Conservation (phyloP, 169 alveolate species). For the Plasmodium coatneyi region DNA sequence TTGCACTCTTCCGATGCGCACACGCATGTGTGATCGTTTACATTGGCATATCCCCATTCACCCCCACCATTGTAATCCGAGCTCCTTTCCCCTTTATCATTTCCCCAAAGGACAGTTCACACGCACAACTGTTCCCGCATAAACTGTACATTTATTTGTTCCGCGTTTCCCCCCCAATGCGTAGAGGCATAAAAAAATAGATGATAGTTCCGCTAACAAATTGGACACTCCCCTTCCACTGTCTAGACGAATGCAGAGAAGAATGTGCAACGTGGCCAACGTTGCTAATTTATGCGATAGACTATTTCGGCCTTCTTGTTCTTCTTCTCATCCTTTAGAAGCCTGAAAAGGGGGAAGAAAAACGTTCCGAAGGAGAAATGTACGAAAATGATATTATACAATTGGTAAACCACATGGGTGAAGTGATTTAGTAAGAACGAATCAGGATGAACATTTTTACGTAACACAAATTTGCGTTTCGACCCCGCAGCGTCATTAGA, state of each 20-base stretch:
- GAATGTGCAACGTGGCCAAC: background rate
- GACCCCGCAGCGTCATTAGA: background rate
- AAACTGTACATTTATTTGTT: background rate
- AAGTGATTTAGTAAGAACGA: background rate
- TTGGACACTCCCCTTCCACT: background rate
- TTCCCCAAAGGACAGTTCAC: background rate
- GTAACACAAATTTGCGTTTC: background rate
- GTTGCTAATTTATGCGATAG: slow-evolving; percentile 23
- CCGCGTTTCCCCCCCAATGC: background rate
- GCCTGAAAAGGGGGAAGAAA: slow-evolving; percentile 1
- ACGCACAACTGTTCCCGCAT: background rate
- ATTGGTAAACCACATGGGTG: background rate
- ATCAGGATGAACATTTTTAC: background rate
- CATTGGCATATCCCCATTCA: background rate
- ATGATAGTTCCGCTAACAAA: background rate
- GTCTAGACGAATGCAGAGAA: background rate
- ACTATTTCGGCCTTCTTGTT: slow-evolving; percentile 35
- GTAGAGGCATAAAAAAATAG: background rate
- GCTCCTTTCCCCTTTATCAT: background rate
- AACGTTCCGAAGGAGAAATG: background rate
- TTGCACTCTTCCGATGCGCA: background rate
- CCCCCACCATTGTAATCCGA: background rate
- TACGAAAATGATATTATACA: background rate
- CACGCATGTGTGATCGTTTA: background rate
- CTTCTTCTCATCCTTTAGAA: slow-evolving; percentile 36